Evolutionary conservation across 2,329 filamentous ascomycete species (phyloP).

Genomic region (Plectosphaerella sp.): DNA sequence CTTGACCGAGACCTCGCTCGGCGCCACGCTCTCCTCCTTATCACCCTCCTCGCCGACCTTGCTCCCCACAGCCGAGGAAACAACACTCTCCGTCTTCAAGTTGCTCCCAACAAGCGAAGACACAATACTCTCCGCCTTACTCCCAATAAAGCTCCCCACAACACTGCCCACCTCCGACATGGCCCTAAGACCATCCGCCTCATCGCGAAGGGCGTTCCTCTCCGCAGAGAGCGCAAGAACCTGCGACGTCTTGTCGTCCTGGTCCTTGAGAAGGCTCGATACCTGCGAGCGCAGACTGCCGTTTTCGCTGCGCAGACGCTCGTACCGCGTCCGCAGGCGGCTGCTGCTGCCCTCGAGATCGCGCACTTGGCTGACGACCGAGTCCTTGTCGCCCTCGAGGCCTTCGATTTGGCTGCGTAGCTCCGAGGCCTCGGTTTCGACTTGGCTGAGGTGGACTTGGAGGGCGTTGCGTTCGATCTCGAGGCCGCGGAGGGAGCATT

Average conservation of each 20-base stretch:
- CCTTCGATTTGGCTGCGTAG: conserved; percentile 8
- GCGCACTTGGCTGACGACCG: conserved; percentile 3
- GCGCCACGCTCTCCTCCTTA: no score
- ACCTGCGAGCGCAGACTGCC: conserved; percentile 7
- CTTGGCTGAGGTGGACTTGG: conserved; percentile 4
- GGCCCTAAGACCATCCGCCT: conserved; percentile 8
- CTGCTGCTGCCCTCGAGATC: conserved; percentile 8
- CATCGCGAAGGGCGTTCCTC: conserved; percentile 9
- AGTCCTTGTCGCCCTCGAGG: conserved; percentile 7
- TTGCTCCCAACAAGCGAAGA: no score
- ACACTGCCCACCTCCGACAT: conserved; percentile 2
- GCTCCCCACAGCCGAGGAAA: no score
- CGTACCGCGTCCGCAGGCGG: conserved; percentile 7
- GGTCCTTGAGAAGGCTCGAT: conserved; percentile 7
- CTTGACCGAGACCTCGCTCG: no score
- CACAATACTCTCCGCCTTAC: neutral
- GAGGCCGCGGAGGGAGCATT: conserved; percentile 2
- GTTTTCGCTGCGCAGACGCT: conserved; percentile 8
- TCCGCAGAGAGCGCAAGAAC: conserved; percentile 9
- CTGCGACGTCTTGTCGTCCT: conserved; percentile 10
- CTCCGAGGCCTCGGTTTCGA: conserved; percentile 5
- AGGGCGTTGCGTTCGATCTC: conserved; percentile 4
- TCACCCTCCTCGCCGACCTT: no score
- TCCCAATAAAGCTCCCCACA: neutral
- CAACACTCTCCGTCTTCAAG: no score